Conservation (phyloP, 2,329 filamentous ascomycete species). For the Penicillium sp. region DNA sequence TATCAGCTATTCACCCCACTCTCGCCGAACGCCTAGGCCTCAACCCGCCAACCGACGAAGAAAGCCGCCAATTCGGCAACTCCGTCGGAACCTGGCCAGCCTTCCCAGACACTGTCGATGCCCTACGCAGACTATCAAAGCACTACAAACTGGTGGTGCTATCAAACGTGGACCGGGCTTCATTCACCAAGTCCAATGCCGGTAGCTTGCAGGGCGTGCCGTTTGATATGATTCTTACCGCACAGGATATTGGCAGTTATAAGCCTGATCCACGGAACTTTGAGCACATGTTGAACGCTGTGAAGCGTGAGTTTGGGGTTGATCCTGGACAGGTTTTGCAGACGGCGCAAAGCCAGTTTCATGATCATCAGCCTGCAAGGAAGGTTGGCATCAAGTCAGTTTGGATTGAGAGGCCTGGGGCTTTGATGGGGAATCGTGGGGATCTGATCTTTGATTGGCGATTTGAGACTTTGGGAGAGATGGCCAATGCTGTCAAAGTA, state of each 20-base stretch:
- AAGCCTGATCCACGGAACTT: constrained; percentile 68
- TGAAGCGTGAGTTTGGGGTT: constrained; percentile 55
- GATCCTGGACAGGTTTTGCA: constrained; percentile 60
- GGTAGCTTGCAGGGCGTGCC: constrained; percentile 50
- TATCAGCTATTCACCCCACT: constrained; percentile 47
- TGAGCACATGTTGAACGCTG: constrained; percentile 58
- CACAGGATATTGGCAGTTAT: constrained; percentile 68
- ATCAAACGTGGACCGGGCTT: constrained; percentile 56
- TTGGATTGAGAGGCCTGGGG: constrained; percentile 58
- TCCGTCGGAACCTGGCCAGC: constrained; percentile 54
- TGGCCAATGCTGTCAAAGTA: constrained; percentile 51
- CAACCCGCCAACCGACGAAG: constrained; percentile 23
- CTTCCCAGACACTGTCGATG: constrained; percentile 57
- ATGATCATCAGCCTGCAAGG: constrained; percentile 66
- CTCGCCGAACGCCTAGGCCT: constrained; percentile 32
- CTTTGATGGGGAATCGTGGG: constrained; percentile 38
- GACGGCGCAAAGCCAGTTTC: constrained; percentile 64
- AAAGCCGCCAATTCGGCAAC: constrained; percentile 49
- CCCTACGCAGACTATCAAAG: constrained; percentile 49
- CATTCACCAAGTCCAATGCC: constrained; percentile 48
- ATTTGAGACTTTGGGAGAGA: constrained; percentile 58
- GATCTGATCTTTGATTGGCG: constrained; percentile 52
- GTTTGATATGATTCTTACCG: constrained; percentile 67
- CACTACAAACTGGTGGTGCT: constrained; percentile 57
- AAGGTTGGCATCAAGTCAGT: constrained; percentile 58